These are phyloP conservation scores for Coemansia sp. DNA, from an alignment of 371 early-diverging fungal species.

Conservation along the genomic window DNA sequence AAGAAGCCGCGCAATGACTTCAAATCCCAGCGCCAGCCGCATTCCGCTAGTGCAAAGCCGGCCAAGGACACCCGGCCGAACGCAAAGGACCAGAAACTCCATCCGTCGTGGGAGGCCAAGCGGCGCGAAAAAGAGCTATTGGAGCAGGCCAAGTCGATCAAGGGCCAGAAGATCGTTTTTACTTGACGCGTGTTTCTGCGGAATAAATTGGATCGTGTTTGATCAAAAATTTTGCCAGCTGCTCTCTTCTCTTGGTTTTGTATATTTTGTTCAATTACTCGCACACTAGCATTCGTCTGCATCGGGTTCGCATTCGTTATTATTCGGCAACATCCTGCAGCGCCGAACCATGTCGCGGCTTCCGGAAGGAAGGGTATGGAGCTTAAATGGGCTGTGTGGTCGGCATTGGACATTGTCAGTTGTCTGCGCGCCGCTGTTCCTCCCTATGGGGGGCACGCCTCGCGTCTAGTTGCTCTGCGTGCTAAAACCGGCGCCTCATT, in stretches of 20 bases:
- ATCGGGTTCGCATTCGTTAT: neutral
- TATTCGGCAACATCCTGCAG: neutral
- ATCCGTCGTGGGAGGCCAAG: slow-evolving; percentile 52
- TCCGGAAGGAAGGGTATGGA: neutral
- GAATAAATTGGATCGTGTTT: neutral
- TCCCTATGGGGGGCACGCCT: neutral
- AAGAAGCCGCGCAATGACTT: slow-evolving; percentile 17
- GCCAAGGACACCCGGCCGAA: slow-evolving; percentile 15
- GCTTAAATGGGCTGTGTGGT: neutral
- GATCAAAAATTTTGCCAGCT: neutral
- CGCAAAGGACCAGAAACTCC: slow-evolving; percentile 23
- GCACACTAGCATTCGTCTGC: neutral
- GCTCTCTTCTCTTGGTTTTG: neutral
- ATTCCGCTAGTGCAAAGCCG: slow-evolving; percentile 3
- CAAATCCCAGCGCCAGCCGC: neutral
- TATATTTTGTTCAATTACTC: neutral
- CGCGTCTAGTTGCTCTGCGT: neutral
- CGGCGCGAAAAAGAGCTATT: slow-evolving; percentile 36
- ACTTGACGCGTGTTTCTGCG: slow-evolving; percentile 4
- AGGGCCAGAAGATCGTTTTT: slow-evolving; percentile 41
- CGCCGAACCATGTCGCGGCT: neutral
- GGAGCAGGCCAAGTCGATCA: slow-evolving; percentile 35
- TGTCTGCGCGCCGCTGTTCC: neutral
- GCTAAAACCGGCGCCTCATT: neutral
- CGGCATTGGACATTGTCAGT: too few relatives aligned